phyloP scores from a whole-genome alignment of 306 rosid species.

The Trifolium dubium region DNA sequence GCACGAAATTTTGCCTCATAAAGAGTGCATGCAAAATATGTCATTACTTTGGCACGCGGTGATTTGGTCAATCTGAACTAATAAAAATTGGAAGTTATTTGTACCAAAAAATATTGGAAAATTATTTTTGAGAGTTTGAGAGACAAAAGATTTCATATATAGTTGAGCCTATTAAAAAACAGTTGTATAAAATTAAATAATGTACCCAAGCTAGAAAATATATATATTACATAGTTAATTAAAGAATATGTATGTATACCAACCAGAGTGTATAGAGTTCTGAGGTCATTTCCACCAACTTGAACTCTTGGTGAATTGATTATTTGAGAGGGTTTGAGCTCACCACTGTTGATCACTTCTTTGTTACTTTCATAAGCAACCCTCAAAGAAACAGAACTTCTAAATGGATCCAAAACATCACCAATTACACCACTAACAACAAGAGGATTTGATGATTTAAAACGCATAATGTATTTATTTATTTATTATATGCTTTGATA shows the following conservation, averaged over 20 bases:
- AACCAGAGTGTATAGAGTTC: constrained; percentile 47
- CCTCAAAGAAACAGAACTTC: constrained; percentile 31
- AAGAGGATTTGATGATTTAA: constrained; percentile 35
- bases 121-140: no score
- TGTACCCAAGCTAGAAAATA: neutral
- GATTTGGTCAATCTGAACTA: no score
- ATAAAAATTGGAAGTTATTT: no score
- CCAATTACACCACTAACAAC: constrained; percentile 46
- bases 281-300: constrained; percentile 46
- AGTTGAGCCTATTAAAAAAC: no score
- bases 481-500: neutral
- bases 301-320: constrained; percentile 45
- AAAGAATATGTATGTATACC: neutral
- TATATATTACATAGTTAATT: neutral
- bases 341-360: constrained; percentile 42
- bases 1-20: no score
- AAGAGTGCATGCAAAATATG: no score
- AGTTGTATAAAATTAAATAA: neutral
- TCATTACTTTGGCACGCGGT: no score
- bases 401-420: constrained; percentile 44
- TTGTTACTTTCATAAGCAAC: constrained; percentile 29
- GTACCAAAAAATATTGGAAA: no score
- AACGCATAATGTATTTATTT: neutral
- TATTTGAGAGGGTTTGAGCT: constrained; percentile 48
- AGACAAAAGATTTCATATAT: no score